A percentile compares a stretch with the other conserved stretches of the same genome.
These are phyloP conservation scores for Colletotrichum paranaense DNA, from an alignment of 2,329 filamentous ascomycete genomes.

Conservation along the genomic window DNA sequence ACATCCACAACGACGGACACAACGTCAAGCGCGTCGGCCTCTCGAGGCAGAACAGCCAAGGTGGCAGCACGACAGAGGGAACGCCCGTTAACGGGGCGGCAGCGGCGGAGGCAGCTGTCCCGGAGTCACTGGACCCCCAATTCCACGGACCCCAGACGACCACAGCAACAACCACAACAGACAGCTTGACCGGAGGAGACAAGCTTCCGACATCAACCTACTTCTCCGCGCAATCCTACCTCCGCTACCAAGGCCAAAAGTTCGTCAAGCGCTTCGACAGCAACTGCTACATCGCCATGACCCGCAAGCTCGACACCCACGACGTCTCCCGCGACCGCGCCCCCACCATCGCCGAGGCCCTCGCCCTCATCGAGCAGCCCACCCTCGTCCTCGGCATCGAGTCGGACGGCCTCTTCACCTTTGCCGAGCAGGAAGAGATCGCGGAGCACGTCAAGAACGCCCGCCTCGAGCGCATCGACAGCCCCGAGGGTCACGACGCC, in stretches of 20 bases:
- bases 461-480: constrained; percentile 87
- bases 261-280: constrained; percentile 98
- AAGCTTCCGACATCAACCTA: constrained; percentile 77
- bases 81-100: constrained; percentile 32
- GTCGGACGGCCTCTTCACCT: constrained; percentile 95
- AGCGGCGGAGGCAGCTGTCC: constrained; percentile 44
- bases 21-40: constrained; percentile 65
- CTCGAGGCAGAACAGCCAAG: constrained; percentile 59
- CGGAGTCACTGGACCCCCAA: constrained; percentile 69
- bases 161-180: not conserved
- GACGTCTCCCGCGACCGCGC: constrained; percentile 86
- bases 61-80: constrained; percentile 10
- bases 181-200: constrained; percentile 62
- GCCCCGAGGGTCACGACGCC: constrained; percentile 94
- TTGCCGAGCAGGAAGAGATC: constrained; percentile 94
- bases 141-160: constrained; percentile 72
- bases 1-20: constrained; percentile 87
- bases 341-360: constrained; percentile 76
- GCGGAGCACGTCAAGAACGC: constrained; percentile 84
- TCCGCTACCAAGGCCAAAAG: constrained; percentile 95
- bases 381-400: constrained; percentile 94
- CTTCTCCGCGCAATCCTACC: constrained; percentile 97
- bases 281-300: constrained; percentile 99
- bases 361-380: constrained; percentile 87
- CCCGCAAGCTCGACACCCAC: constrained; percentile 96